Evolutionary conservation across 2,329 filamentous ascomycete species (phyloP), one percentile per base, ranked within the genome.

Genomic region (Fonsecaea nubica): DNA sequence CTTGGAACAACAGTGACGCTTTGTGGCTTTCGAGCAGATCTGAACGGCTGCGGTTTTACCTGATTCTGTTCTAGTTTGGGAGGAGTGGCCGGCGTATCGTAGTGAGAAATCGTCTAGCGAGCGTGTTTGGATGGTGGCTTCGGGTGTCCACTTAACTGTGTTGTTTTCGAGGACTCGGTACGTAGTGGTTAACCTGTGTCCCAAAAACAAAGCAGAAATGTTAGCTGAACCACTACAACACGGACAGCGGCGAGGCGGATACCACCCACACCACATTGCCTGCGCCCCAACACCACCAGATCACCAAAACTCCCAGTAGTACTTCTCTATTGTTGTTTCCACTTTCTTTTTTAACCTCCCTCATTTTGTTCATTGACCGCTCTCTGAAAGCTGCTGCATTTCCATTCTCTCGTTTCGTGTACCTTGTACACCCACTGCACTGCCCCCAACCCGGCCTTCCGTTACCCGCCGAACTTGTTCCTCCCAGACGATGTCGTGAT

Each of bases 251-350:
- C 40, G 40, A 45, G 40, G 18, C 15, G 33, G 38, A 61, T 53
- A 61, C 58, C 58, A 61, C 58, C 58, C 58, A 61, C 58, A 55
- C 53, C 45, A 50, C 45, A 50, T 25, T 10, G 13, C 45, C 45
- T 50, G 45, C 45, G 45, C 21, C 18, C 45, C 18, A 32, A 6
- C 30, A 32, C 30, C 30, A 32, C 36, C 36, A 50, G 57, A 59
- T 50, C 57, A 32, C 40, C 38, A 35, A 59, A 30, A 7, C 33
- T 25, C 4, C 42, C 9, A 50, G 45, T 25, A 50, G 45, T 50
- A 61, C 48, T 7, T 54, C 12, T 52, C n/a, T 8, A 9, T 18
- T 21, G 33, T 42, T 61, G 45, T 38, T 52, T 61, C 45, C 32
- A 38, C 45, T 54, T 45, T 36, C 21, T 36, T 21, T 21, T n/a